Evolutionary conservation across 1,284 basidiomycete genomes (phyloP).

Genomic region (Ceratobasidium sp.): DNA sequence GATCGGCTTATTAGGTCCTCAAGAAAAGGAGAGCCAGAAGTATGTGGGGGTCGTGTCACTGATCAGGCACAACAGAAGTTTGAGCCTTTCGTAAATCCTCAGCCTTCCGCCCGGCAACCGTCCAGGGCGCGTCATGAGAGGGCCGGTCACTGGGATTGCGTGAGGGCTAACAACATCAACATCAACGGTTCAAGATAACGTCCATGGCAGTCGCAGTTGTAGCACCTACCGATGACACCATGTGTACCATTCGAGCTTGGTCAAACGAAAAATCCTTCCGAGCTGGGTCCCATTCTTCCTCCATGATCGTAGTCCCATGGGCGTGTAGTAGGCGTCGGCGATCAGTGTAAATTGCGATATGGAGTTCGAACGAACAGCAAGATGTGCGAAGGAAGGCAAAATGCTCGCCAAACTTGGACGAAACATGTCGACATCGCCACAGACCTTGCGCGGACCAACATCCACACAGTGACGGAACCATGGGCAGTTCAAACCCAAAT

Average conservation of each 20-base stretch:
- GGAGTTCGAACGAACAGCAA: slow-evolving; percentile 7
- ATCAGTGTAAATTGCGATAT: slow-evolving; percentile 5
- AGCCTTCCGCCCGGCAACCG: background rate
- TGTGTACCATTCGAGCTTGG: background rate
- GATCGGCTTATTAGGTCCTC: too few relatives aligned
- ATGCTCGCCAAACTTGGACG: background rate
- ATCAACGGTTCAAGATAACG: too few relatives aligned
- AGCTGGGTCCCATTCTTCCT: background rate
- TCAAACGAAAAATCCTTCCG: background rate
- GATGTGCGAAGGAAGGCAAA: background rate
- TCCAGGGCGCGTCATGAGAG: background rate
- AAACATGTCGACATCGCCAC: background rate
- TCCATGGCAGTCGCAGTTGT: too few relatives aligned
- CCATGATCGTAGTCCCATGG: background rate
- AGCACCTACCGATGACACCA: slow-evolving; percentile 4
- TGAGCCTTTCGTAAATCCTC: background rate
- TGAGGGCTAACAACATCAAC: too few relatives aligned
- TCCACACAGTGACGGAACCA: background rate
- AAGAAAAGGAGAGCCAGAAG: too few relatives aligned
- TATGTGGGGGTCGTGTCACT: too few relatives aligned
- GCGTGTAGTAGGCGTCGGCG: background rate
- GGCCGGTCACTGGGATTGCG: background rate
- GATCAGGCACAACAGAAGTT: too few relatives aligned
- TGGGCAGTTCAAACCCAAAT: background rate
- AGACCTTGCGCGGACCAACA: background rate